phyloP scores from a whole-genome alignment of 257 asterid genomes.

The Nyctanthes arbortristis region DNA sequence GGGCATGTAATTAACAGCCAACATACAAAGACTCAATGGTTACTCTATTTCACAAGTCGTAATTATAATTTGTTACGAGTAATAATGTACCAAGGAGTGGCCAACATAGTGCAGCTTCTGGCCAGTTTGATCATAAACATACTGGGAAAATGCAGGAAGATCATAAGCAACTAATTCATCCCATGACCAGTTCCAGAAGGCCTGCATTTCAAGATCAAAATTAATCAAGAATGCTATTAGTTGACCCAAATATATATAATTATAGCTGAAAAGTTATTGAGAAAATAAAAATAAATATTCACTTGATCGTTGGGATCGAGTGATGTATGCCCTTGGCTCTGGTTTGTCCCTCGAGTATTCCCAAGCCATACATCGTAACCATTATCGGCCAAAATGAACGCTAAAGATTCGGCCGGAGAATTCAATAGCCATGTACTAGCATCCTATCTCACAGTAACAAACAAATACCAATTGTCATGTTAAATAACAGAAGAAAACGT shows the following conservation, averaged over 20 bases:
- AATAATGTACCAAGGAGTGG: slow-evolving; percentile 60
- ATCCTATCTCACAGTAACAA: slow-evolving; percentile 39
- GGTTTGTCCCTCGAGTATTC: slow-evolving; percentile 64
- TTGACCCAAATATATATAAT: neutral
- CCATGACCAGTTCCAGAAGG: slow-evolving; percentile 86
- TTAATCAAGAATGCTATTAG: neutral
- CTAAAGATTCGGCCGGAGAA: slow-evolving; percentile 58
- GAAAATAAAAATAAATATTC: neutral
- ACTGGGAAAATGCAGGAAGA: slow-evolving; percentile 51
- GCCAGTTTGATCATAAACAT: slow-evolving; percentile 59
- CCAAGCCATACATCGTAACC: slow-evolving; percentile 77
- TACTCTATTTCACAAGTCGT: no score
- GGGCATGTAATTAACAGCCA: no score
- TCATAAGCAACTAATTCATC: slow-evolving; percentile 75
- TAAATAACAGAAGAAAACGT: no score
- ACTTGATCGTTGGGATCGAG: slow-evolving; percentile 57
- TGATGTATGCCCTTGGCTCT: slow-evolving; percentile 61
- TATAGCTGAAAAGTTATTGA: neutral
- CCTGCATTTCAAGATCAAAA: slow-evolving; percentile 32
- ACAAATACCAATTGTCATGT: neutral
- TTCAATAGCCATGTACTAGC: slow-evolving; percentile 59
- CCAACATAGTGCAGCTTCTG: slow-evolving; percentile 71
- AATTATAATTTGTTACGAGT: neutral
- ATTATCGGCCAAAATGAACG: slow-evolving; percentile 59
- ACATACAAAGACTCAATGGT: no score